Evolutionary conservation across 78 protist species (phyloP), one percentile per base, ranked within the genome.

Genomic region (Guillardia theta): DNA sequence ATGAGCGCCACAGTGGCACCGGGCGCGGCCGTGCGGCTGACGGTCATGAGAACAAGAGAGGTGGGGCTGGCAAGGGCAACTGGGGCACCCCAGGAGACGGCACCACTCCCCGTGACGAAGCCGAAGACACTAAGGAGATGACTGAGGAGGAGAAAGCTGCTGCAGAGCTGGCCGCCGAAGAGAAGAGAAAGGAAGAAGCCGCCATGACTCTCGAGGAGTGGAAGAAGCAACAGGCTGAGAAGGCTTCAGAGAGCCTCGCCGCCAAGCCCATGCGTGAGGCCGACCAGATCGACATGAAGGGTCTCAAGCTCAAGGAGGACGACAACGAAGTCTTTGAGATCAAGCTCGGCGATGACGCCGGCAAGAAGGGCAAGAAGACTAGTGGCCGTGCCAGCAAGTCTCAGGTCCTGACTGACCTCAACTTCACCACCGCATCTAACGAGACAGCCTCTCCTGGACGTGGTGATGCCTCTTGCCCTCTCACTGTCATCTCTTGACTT

Each of bases 71-170:
- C 83, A 12, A 24, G 83, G 9, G 22, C 83, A 70, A 70, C 83
- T 70, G 83, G 83, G 83, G 83, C 41, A 33, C 15, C 27, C 27
- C n/a, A 1, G 83, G 83, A 3, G 45, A 12, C 1, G 41, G 83
- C 1, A 33, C 45, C 83, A 33, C 33, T 36, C 45, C 15, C 21
- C 15, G 12, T 24, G 83, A 70, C 12, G 83, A 70, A 12, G 83
- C 45, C 36, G 83, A 70, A 43, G 83, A 70, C 41, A 36, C 83
- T 22, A 4, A 24, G 83, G 83, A 70, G 83, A 24, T 70, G 83
- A 70, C 83, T 1, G 83, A 70, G 83, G 83, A 70, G 83, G 83
- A 70, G 83, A 70, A 70, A 43, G 83, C 83, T 22, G 83, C 83
- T 36, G 45, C 15, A 1, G 83, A 70, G 41, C 46, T 43, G n/a